Evolutionary conservation across 352 stramenopile genomes (phyloP), one percentile per base, ranked within the genome.

Genomic region (Phytophthora melonis): DNA sequence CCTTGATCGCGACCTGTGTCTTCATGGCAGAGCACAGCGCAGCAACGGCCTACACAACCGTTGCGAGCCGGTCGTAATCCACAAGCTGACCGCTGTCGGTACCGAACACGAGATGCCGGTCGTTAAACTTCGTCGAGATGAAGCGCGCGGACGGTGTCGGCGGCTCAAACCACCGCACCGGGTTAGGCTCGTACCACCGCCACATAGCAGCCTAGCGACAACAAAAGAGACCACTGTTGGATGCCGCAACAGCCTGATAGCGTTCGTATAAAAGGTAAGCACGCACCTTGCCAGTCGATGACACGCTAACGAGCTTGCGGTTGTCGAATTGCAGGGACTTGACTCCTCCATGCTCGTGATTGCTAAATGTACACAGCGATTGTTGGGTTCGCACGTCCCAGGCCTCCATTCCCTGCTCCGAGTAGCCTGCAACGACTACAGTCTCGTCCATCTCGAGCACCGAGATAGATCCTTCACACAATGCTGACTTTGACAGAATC

Each of bases 361-460:
- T 94, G 63, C 89, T 95, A 78, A 97, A 97, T 58, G 89, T 92
- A 70, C 84, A 93, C 39, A 97, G 70, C 13, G 90, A 79, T 63
- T 97, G 90, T 73, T 97, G 90, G 27, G 90, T 97, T 66, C 90
- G 85, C 10, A 97, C 89, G 45, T 97, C 90, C 90, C 90, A 97
- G 9, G 90, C 86, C 62, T 97, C 88, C 88, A 97, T 96, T 56
- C 90, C 90, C 66, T 93, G 88, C 41, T 86, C 79, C 3, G 67
- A 83, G 77, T 96, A 97, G 55, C 88, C 90, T 30, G 90, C 90
- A 47, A 97, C 88, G 21, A 97, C 90, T 14, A 95, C 88, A 32
- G 87, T 94, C 59, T 97, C 90, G 68, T 97, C 90, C 90, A 97
- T 97, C 70, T 97, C 89, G 5, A 97, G 80, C 4, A 84, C 85